Base-by-base conservation (phyloP, 2,329 filamentous ascomycete species). In the Alternaria conjuncta region DNA sequence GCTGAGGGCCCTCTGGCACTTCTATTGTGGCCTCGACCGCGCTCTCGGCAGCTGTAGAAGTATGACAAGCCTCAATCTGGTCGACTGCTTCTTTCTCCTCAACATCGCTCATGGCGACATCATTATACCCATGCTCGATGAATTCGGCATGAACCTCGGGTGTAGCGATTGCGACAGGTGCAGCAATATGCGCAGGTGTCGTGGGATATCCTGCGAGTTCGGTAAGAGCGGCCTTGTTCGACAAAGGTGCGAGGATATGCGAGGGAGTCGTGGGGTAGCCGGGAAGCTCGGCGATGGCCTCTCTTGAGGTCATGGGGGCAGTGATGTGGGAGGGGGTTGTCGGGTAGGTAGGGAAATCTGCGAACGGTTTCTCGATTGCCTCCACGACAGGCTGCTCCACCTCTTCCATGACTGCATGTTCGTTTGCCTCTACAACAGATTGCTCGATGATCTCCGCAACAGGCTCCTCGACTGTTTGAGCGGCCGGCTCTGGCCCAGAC, bases 181-280 rank as follows among this genome's bases (percentile, higher is more conserved):
- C 71, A 12, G 18, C 25, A 15, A 75, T 71, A 45, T 75, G 74
- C 4, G 65, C 64, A 15, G 72, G 74, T n/a, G 74, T 75, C 25
- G 68, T 69, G 7, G 71, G 73, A 47, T 74, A 75, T 10, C 32
- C 64, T 3, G 70, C 67, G 12, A 74, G 58, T 46, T 68, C 67
- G 28, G 65, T 61, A 8, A 75, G 61, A 7, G 67, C 70, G 3
- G 65, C 59, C 44, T 64, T 64, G 26, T 66, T 68, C 11, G 57
- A 60, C 28, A 71, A 57, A 26, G 72, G 67, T 15, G 69, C 65
- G 11, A 61, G 10, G 28, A 74, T 71, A 43, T 74, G 72, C 13
- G 65, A 61, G 6, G 72, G 72, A 1, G 72, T 74, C n/a, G 65
- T 71, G 8, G 72, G 73, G 32, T 72, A 74, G 20, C 63, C 46